Base-by-base conservation (phyloP, 768 basidiomycete genomes). In the Lentinula boryana region DNA sequence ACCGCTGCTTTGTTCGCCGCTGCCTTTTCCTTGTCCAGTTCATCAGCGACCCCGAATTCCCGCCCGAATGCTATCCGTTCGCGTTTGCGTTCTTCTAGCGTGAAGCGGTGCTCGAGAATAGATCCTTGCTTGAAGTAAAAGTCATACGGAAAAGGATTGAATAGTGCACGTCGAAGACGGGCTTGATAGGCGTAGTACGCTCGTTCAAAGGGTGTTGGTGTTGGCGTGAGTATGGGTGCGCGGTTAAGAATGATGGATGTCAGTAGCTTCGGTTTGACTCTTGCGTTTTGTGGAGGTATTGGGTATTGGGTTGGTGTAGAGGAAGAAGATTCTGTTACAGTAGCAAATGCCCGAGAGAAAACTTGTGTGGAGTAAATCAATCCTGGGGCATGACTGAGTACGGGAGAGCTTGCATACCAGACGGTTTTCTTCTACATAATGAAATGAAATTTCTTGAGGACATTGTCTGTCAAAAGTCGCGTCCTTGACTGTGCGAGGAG, bases 71-170 rank as follows among this genome's bases (percentile, higher is more conserved):
- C 86, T 56, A 79, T 76, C 41, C 78, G 75, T 67, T 95, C 93
- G 54, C 90, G 82, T 62, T 80, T 76, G 50, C 84, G 81, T 68
- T 95, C 89, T 69, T 94, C 89, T 54, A 84, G 72, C 52, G 80
- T 85, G 73, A 93, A 96, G 41, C 89, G 83, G 13, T 86, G 84
- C 71, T 95, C 89, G 33, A 95, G 82, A 15, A 91, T 78, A 0
- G 94, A 91, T 8, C 95, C 95, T 54, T 87, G 87, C 74, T 94
- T 94, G 81, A 96, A 96, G 76, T 95, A 98, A 74, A 96, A 93
- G 51, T 94, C 87, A 61, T 84, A 79, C 16, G 95, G 91, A 71
- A 93, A 87, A 0, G 95, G 95, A 66, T 93, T 92, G 70, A 89
- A 88, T 52, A 98, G 76, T 2, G 94, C 88, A 65, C 91, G 88